A percentile compares a stretch with the other conserved stretches of the same genome.
phyloP scores from a whole-genome alignment of 345 rosid species.

The Raphanus sativus region DNA sequence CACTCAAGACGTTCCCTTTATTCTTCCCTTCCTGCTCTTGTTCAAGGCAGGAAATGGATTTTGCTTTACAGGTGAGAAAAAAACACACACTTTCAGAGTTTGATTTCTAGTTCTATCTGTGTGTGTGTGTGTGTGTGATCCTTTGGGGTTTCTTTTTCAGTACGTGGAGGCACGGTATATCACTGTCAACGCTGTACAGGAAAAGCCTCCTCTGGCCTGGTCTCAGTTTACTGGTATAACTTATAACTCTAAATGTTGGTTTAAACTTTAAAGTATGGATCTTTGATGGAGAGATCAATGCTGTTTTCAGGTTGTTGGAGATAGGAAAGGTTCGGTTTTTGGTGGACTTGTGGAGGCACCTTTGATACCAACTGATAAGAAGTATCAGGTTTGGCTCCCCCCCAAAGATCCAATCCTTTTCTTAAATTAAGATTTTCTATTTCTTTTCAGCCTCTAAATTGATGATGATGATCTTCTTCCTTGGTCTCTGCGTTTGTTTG shows the following conservation, averaged over 20 bases:
- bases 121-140: neutral
- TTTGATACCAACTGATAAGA: conserved; percentile 71
- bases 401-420: conserved; percentile 6
- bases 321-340: conserved; percentile 86
- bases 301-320: conserved; percentile 77
- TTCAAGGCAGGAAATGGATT: conserved; percentile 93
- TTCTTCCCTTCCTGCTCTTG: conserved; percentile 79
- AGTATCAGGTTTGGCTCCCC: conserved; percentile 65
- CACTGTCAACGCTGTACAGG: conserved; percentile 84
- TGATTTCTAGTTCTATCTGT: neutral
- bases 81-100: neutral
- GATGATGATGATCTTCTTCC: neutral
- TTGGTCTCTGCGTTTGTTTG: neutral
- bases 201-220: conserved; percentile 98
- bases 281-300: neutral
- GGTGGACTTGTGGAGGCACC: conserved; percentile 98
- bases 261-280: neutral
- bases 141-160: conserved; percentile 45
- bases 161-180: conserved; percentile 98
- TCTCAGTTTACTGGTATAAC: conserved; percentile 76
- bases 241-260: neutral
- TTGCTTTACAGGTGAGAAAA: conserved; percentile 73
- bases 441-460: neutral
- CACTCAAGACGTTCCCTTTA: conserved; percentile 58
- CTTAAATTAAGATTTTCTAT: neutral